Evolutionary conservation across 2,329 filamentous ascomycete species (phyloP).

Genomic region (Zalaria sp.): DNA sequence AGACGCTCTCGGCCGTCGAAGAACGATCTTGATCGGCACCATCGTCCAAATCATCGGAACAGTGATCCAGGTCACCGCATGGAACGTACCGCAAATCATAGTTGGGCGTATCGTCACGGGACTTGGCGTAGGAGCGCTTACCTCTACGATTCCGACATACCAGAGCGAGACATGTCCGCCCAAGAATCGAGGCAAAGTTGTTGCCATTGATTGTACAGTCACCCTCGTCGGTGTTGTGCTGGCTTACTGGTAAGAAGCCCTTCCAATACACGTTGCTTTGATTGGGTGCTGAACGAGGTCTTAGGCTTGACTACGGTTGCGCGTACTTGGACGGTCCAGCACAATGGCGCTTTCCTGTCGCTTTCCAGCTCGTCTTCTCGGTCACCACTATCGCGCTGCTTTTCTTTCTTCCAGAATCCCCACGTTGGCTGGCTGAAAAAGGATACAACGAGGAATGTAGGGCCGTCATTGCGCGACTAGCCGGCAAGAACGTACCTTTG

Average conservation of each 20-base stretch:
- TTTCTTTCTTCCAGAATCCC: slow-evolving; percentile 33
- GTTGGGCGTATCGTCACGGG: slow-evolving; percentile 34
- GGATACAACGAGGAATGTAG: slow-evolving; percentile 28
- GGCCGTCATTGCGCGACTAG: slow-evolving; percentile 26
- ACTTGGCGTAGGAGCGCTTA: slow-evolving; percentile 35
- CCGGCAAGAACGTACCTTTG: slow-evolving; percentile 28
- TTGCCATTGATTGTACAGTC: too few relatives aligned
- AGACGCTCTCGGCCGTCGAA: slow-evolving; percentile 36
- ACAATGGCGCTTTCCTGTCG: slow-evolving; percentile 27
- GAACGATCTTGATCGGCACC: slow-evolving; percentile 34
- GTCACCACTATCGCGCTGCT: slow-evolving; percentile 27
- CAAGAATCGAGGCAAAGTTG: too few relatives aligned
- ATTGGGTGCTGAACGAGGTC: too few relatives aligned
- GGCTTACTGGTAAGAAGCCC: too few relatives aligned
- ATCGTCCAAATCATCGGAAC: slow-evolving; percentile 32
- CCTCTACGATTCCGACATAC: slow-evolving; percentile 37
- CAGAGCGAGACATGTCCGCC: slow-evolving; percentile 23
- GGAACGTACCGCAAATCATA: slow-evolving; percentile 28
- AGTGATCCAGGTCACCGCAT: slow-evolving; percentile 31
- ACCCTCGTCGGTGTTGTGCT: too few relatives aligned
- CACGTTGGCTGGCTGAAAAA: slow-evolving; percentile 31
- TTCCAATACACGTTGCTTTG: too few relatives aligned
- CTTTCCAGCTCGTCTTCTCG: slow-evolving; percentile 28
- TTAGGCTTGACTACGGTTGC: too few relatives aligned
- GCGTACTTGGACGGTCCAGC: too few relatives aligned